Evolutionary conservation across 208 protist genomes (phyloP).

Genomic region (Porcisia deanei): DNA sequence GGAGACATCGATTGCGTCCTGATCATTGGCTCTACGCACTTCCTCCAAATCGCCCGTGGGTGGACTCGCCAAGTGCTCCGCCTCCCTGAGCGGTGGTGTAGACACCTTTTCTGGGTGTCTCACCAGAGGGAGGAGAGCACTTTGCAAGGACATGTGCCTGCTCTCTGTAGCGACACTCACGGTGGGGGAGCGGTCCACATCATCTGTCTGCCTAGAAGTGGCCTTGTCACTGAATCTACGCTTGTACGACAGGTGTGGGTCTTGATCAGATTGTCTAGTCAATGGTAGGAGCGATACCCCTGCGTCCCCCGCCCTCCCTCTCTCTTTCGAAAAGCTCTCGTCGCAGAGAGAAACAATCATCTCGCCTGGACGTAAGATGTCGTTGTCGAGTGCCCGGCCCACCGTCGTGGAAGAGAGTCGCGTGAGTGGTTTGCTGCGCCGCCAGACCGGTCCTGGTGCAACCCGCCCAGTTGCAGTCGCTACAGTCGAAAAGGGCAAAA

Average conservation of each 20-base stretch:
- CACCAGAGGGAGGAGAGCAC: too few species aligned
- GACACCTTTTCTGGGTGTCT: background rate
- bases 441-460: slow-evolving; percentile 10
- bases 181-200: background rate
- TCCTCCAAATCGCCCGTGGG: background rate
- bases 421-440: slow-evolving; percentile 14
- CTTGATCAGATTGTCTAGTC: background rate
- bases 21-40: too few species aligned
- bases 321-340: too few species aligned
- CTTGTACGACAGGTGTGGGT: background rate
- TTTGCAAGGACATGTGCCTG: background rate
- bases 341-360: background rate
- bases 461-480: background rate
- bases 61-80: background rate
- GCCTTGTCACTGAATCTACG: background rate
- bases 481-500: background rate
- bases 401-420: slow-evolving; percentile 4
- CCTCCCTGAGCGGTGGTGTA: background rate
- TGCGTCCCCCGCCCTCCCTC: background rate
- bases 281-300: background rate
- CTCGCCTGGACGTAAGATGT: background rate
- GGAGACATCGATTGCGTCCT: background rate
- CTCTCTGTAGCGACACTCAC: background rate
- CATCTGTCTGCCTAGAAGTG: background rate
- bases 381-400: background rate